Base-by-base conservation (phyloP, 371 early-diverging fungal genomes). In the Entomophthora muscae region DNA sequence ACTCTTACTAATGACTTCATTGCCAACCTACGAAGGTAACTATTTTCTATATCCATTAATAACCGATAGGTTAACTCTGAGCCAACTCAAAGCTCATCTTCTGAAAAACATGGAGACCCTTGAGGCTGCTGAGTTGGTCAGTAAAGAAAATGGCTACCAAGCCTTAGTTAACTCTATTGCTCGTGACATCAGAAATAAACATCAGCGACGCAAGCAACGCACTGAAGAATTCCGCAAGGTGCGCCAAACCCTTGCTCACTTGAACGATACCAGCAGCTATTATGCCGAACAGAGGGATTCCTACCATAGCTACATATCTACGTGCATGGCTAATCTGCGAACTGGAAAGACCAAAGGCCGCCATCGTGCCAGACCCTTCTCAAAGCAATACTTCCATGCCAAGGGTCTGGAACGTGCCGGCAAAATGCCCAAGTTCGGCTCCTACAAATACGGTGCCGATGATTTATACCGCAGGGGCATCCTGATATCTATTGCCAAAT, bases 391-490 rank as follows among this genome's bases (percentile, higher is more conserved):
- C 70, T 93, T 86, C 78, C 95, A 96, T 71, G 71, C 92, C 66
- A 78, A 83, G 29, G 86, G 86, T 32, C 80, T 96, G 57, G 79
- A 91, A 69, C 85, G 87, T 58, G 66, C 81, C 23, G 96, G 95
- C 10, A 79, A 78, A 27, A 88, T 94, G 55, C 97, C 98, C 1
- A 84, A 87, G 68, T 98, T 94, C 72, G 99, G 99, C 1, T 93
- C 94, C 33, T 98, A 83, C 83, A 96, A 95, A 78, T 97, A 94
- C 76, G 86, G 89, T 21, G 98, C 98, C 12, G 88, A 89, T 64
- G 85, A 88, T 64, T 75, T 99, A 58, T 78, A 88, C 66, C 85
- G 91, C 65, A 89, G 92, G 69, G 96, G 98, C 56, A 90, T 98
- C 3, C 69, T 98, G 32, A 69, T 95, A 22, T 83, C 87, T 24